Base-by-base conservation (phyloP, 2,329 filamentous ascomycete species). In the Mycosphaerella arachidis region DNA sequence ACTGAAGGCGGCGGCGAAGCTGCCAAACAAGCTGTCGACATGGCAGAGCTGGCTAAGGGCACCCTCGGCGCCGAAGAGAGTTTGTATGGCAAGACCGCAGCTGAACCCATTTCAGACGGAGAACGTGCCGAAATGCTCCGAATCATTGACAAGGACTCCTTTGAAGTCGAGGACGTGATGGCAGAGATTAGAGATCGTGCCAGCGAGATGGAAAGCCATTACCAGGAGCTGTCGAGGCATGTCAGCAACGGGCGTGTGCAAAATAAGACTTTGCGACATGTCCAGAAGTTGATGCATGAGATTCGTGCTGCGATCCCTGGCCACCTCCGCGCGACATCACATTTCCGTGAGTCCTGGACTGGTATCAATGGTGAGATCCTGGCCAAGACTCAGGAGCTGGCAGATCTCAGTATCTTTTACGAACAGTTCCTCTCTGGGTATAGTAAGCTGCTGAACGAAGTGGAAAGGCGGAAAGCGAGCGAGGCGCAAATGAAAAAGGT, bases 381-480 rank as follows among this genome's bases (percentile, higher is more conserved):
- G 37, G 80, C 77, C 16, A 89, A 86, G 67, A 84, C 96, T 45
- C 78, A 82, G 9, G 91, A 96, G 69, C 88, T 97, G 74, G 86
- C 88, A 55, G 84, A 85, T 24, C 84, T 97, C 68, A 82, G 86
- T 10, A 80, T 84, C n/a, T 91, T 97, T 68, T 97, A 97, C 74
- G 89, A 93, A 62, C 87, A 88, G 18, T 99, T 97, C 69, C 82
- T 90, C 20, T 83, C 86, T 55, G 91, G 92, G 0, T 97, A 99
- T 71, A 89, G 91, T 66, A 86, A 88, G 20, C 79, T 99, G 12
- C 82, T 97, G 27, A 82, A 96, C 1, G 94, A 99, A 73, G 88
- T 92, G 6, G 88, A 89, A 55, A 82, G 94, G 27, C 83, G 94
- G 9, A 85, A 85, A 61, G 79, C 82, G 13, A 85, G 90, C 37